Conservation (phyloP, 2,329 filamentous ascomycete genomes). For the Aspergillus alliaceus region DNA sequence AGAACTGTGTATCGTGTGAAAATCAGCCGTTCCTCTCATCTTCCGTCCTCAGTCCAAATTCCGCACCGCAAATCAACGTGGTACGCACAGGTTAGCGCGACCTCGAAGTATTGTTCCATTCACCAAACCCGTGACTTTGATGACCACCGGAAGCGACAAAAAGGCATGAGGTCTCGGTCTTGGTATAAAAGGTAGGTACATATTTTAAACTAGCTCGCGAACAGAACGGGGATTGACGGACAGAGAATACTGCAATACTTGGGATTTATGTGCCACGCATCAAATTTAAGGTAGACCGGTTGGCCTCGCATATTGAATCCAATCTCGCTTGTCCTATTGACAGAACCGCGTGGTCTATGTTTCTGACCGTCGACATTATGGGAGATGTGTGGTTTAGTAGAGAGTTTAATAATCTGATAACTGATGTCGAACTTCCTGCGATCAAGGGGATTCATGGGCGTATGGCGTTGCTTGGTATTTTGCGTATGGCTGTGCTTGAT, state of each 20-base stretch:
- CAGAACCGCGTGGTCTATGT: constrained; percentile 34
- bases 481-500: constrained; percentile 14
- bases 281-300: neutral
- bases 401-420: constrained; percentile 35
- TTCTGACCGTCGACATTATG: constrained; percentile 45
- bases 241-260: neutral
- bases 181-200: constrained; percentile 10
- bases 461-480: constrained; percentile 15
- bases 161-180: constrained; percentile 14
- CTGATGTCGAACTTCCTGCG: constrained; percentile 11
- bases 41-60: constrained; percentile 11
- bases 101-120: neutral
- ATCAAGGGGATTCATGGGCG: constrained; percentile 18
- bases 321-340: constrained; percentile 8
- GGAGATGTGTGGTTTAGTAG: constrained; percentile 43
- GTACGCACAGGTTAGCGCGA: constrained; percentile 12
- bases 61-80: constrained; percentile 13
- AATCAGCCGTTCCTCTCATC: constrained; percentile 10
- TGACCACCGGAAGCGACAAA: constrained; percentile 10
- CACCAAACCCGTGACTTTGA: constrained; percentile 11
- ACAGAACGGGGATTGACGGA: too few relatives aligned
- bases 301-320: neutral
- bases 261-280: neutral
- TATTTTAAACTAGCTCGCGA: too few relatives aligned
- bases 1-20: constrained; percentile 6